A percentile compares a stretch with the other conserved stretches of the same genome.
These are phyloP conservation scores for Durio zibethinus DNA, from an alignment of 345 rosid genomes.

Conservation along the genomic window DNA sequence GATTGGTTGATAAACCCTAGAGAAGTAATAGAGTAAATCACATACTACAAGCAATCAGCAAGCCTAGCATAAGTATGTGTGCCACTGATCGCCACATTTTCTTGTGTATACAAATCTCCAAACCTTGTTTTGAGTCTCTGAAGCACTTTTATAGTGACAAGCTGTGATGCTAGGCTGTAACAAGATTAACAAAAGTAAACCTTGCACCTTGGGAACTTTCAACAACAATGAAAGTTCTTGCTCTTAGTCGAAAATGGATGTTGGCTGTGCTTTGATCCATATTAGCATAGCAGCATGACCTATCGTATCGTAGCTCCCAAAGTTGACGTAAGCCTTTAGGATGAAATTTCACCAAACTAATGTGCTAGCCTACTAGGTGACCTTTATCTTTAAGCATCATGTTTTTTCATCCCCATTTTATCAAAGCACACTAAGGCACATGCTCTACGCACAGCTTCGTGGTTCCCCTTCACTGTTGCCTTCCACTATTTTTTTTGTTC, in stretches of 20 bases:
- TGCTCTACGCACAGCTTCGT: no score
- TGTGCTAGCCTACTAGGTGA: no score
- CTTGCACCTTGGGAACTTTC: conserved; percentile 38
- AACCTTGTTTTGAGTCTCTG: conserved; percentile 43
- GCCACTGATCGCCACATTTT: conserved; percentile 58
- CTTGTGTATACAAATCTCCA: conserved; percentile 48
- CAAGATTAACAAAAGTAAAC: conserved; percentile 58
- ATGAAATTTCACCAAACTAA: no score
- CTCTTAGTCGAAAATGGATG: conserved; percentile 56
- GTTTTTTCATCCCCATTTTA: no score
- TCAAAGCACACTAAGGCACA: no score
- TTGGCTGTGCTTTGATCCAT: conserved; percentile 45
- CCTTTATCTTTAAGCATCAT: no score
- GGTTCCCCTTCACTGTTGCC: no score
- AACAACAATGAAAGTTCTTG: conserved; percentile 48
- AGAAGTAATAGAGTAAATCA: conserved; percentile 45
- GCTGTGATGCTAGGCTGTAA: conserved; percentile 62
- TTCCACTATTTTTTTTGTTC: no score
- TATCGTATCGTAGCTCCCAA: conserved; percentile 56
- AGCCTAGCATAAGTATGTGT: conserved; percentile 64
- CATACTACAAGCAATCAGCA: conserved; percentile 53
- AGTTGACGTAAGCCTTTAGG: no score
- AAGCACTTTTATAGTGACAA: conserved; percentile 42
- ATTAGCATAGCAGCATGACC: conserved; percentile 66
- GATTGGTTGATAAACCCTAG: conserved; percentile 53